Base-by-base conservation (phyloP, 768 basidiomycete genomes). In the Hortiboletus campestris region DNA sequence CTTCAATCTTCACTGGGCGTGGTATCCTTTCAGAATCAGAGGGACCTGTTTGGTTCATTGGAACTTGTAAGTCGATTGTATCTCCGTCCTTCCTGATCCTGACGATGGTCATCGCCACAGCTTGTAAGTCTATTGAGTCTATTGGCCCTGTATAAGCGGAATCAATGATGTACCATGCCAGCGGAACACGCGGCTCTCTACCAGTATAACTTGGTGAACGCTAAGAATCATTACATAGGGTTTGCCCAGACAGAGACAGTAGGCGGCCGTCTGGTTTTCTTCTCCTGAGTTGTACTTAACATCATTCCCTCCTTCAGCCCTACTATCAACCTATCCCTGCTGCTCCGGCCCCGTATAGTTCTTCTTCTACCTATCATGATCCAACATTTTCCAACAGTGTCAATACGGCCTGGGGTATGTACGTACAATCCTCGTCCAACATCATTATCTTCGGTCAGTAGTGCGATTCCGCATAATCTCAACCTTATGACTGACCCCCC, bases 1-100 rank as follows among this genome's bases (percentile, higher is more conserved):
- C 84, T 40, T 77, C 80, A 1, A 58, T 88, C 19, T 91, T 72
- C 54, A 80, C 79, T 34, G 90, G 87, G 1, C 80, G 90, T 20
- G 90, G 90, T 6, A 80, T 91, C 29, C 75, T 89, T 29, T 87
- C 85, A 0, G 82, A 91, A 66, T 87, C 86, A 5, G 72, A 74
- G n/a, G 89, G 89, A 1, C 89, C 90, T 0, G 86, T 90, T 20
- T 91, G 89, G 89, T 58, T 91, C 67, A 83, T 91, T 58, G 90
- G 90, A 29, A 90, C 89, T 29, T 59, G 69, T 71, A 25, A 43
- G 70, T 62, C 10, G 13, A 31, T 36, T 1, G 12, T 36, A 17
- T 2, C 3, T 39, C 29, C 36, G 4, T 29, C 10, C 22, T 39
- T 45, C 0, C 17, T 19, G 34, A 41, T 32, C 4, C 39, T 64